These are phyloP conservation scores for Trypanosoma grayi DNA, from an alignment of 208 protist species.

Conservation along the genomic window DNA sequence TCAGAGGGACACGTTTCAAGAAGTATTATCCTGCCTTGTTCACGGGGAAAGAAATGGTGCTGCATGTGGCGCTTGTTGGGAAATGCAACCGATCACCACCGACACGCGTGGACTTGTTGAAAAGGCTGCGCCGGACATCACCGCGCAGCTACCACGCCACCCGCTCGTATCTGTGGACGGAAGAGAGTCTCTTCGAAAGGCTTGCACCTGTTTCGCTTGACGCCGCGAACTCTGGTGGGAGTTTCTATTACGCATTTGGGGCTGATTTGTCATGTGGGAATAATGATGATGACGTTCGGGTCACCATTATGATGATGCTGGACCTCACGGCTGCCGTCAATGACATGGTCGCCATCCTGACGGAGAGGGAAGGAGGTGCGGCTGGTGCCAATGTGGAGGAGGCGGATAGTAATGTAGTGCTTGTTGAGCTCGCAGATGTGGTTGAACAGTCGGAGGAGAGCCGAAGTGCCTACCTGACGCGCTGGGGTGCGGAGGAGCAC, in stretches of 20 bases:
- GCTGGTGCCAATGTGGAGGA: conserved; percentile 4
- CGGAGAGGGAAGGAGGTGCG: conserved; percentile 6
- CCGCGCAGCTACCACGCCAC: conserved; percentile 25
- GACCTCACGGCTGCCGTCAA: conserved; percentile 23
- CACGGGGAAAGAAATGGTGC: neutral
- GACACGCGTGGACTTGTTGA: conserved; percentile 15
- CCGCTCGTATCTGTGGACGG: conserved; percentile 28
- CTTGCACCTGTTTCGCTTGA: neutral
- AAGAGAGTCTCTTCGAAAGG: conserved; percentile 23
- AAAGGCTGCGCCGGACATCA: conserved; percentile 11
- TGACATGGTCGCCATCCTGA: conserved; percentile 7
- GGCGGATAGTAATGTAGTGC: conserved; percentile 21
- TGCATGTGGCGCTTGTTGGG: conserved; percentile 21
- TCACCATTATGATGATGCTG: conserved; percentile 22
- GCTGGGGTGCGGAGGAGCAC: conserved; percentile 23
- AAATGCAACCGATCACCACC: conserved; percentile 8
- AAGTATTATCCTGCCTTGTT: neutral
- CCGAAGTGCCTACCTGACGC: conserved; percentile 10
- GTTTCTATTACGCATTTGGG: conserved; percentile 22
- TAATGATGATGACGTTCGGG: conserved; percentile 29
- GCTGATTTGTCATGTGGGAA: conserved; percentile 19
- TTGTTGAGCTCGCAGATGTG: conserved; percentile 30
- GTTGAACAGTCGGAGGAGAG: conserved; percentile 17
- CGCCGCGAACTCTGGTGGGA: neutral
- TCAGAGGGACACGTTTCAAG: too few species aligned